Evolutionary conservation across 140 eudicot genomes (phyloP).

Genomic region (Anethum foeniculum): DNA sequence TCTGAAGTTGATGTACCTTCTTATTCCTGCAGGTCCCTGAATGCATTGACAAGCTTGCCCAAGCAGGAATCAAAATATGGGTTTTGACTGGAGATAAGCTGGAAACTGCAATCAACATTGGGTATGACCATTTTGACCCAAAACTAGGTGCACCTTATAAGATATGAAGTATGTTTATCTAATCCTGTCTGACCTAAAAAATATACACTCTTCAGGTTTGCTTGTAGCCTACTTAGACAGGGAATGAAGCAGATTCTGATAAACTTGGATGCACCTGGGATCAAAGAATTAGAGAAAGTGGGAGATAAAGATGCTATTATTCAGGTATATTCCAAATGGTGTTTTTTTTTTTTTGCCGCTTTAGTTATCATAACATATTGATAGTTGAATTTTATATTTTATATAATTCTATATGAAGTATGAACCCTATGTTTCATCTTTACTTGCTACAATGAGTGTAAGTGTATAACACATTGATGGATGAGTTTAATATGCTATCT

Average conservation of each 20-base stretch:
- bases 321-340: constrained; percentile 37
- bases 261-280: constrained; percentile 65
- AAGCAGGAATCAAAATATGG: constrained; percentile 96
- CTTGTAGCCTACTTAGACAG: constrained; percentile 92
- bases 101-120: constrained; percentile 96
- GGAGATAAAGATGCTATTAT: constrained; percentile 68
- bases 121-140: constrained; percentile 34
- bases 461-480: background rate
- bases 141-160: background rate
- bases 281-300: constrained; percentile 52
- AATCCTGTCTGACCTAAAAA: constrained; percentile 10
- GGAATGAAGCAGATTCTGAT: constrained; percentile 85
- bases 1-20: constrained; percentile 7
- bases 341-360: no score
- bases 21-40: constrained; percentile 62
- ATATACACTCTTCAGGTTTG: constrained; percentile 41
- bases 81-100: constrained; percentile 97
- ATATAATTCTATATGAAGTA: background rate
- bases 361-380: background rate
- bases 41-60: constrained; percentile 96
- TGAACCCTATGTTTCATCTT: background rate
- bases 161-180: constrained; percentile 2
- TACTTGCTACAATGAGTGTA: background rate
- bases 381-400: background rate
- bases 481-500: background rate